Evolutionary conservation across 1,284 basidiomycete genomes (phyloP).

Genomic region (Ustilago cynodontis): DNA sequence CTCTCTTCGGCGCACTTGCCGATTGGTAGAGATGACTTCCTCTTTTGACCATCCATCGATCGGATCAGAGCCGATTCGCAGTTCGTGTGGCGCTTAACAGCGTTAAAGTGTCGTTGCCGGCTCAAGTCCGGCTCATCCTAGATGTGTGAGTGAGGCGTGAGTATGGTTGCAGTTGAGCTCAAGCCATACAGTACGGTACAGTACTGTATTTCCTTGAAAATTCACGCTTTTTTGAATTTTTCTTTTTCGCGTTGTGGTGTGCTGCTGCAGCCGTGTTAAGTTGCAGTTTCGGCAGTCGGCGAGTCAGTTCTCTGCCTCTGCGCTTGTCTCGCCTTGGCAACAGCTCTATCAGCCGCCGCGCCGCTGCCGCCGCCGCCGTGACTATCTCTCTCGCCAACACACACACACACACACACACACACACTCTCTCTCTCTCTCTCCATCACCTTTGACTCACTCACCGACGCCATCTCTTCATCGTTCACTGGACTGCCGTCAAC

Average conservation of each 20-base stretch:
- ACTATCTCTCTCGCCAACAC: background rate
- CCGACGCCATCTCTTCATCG: background rate
- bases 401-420: too few relatives aligned
- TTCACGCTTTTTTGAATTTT: background rate
- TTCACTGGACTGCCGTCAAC: background rate
- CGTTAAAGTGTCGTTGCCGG: too few relatives aligned
- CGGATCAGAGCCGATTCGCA: constrained; percentile 1
- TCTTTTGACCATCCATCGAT: background rate
- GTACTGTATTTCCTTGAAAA: background rate
- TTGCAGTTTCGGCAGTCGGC: constrained; percentile 3
- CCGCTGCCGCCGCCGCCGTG: background rate
- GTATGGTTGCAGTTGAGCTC: background rate
- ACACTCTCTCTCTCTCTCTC: background rate
- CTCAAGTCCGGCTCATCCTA: too few relatives aligned
- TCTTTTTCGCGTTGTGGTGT: background rate
- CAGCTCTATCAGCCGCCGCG: constrained; percentile 2
- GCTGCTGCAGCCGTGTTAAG: background rate
- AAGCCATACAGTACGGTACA: too few relatives aligned
- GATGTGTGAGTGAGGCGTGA: too few relatives aligned
- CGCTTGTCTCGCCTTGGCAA: constrained; percentile 4
- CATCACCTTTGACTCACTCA: background rate
- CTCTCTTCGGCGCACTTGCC: constrained; percentile 3
- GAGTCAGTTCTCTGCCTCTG: background rate
- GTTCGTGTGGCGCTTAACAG: background rate
- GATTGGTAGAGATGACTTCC: background rate